phyloP scores from a whole-genome alignment of 2,329 filamentous ascomycete genomes.

The Aspergillus candidus region DNA sequence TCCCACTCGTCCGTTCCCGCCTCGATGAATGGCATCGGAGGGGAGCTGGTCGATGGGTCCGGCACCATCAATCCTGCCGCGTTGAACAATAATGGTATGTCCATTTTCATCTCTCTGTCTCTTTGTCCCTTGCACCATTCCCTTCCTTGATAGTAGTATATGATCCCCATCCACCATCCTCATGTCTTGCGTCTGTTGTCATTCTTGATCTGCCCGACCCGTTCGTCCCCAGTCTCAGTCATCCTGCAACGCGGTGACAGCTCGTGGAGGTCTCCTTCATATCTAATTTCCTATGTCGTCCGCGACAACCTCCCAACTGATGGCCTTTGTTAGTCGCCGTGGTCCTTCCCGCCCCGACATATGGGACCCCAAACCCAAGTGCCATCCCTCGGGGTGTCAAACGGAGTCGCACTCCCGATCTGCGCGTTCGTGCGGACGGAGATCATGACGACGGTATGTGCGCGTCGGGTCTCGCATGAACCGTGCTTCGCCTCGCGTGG shows the following conservation, averaged over 20 bases:
- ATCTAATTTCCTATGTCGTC: conserved; percentile 11
- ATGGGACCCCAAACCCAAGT: conserved; percentile 38
- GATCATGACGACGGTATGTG: conserved; percentile 71
- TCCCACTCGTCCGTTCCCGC: conserved; percentile 49
- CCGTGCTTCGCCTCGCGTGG: conserved; percentile 14
- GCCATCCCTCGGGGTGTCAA: conserved; percentile 65
- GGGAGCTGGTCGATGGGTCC: conserved; percentile 60
- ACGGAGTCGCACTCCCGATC: conserved; percentile 70
- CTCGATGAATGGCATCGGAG: conserved; percentile 60
- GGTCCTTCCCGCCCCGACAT: conserved; percentile 30
- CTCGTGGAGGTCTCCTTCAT: conserved; percentile 7
- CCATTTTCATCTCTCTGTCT: conserved; percentile 9
- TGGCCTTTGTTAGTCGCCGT: conserved; percentile 30
- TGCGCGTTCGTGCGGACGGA: conserved; percentile 52
- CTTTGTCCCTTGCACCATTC: conserved; percentile 2
- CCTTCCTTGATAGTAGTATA: conserved; percentile 6
- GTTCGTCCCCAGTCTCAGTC: too few relatives aligned
- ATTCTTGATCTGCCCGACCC: too few relatives aligned
- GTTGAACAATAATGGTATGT: conserved; percentile 69
- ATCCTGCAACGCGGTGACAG: too few relatives aligned
- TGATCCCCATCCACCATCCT: conserved; percentile 1
- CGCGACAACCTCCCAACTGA: conserved; percentile 29
- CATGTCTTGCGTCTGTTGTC: neutral
- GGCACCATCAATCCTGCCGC: conserved; percentile 88
- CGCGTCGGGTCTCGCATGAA: conserved; percentile 25